A percentile compares a stretch with the other conserved stretches of the same genome.
These are phyloP conservation scores for Rachicladosporium sp. DNA, from an alignment of 2,329 filamentous ascomycete species.

Conservation along the genomic window DNA sequence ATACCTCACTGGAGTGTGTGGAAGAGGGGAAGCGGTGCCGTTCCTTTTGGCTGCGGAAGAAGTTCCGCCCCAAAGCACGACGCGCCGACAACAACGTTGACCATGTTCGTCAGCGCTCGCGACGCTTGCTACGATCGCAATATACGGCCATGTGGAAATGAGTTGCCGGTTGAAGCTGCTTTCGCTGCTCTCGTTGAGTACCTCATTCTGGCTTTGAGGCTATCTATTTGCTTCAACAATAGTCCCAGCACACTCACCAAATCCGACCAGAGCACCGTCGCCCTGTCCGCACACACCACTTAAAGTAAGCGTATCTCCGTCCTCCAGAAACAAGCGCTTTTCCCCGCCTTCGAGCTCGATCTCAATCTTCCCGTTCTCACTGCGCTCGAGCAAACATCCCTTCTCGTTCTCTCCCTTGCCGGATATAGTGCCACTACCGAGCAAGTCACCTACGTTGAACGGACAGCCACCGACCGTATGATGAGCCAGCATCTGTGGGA, in stretches of 20 bases:
- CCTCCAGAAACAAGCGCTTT: slow-evolving; percentile 27
- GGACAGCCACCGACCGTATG: slow-evolving; percentile 31
- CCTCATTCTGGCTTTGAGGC: no score
- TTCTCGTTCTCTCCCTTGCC: slow-evolving; percentile 21
- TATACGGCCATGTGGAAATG: no score
- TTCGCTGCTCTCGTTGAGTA: no score
- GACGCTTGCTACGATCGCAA: no score
- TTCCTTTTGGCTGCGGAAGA: no score
- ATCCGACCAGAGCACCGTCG: slow-evolving; percentile 15
- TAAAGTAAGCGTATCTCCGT: slow-evolving; percentile 28
- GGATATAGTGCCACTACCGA: slow-evolving; percentile 34
- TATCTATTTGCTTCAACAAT: slow-evolving; percentile 15
- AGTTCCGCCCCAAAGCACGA: no score
- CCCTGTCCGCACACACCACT: slow-evolving; percentile 21
- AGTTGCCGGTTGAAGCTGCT: no score
- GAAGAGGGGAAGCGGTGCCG: no score
- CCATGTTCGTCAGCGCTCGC: no score
- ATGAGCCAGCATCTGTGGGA: slow-evolving; percentile 33
- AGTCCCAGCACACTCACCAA: slow-evolving; percentile 29
- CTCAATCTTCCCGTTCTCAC: slow-evolving; percentile 19
- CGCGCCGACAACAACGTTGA: no score
- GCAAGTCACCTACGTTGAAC: slow-evolving; percentile 30
- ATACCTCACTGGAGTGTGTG: no score
- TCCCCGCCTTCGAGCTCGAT: slow-evolving; percentile 23
- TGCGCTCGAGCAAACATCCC: slow-evolving; percentile 30